A percentile compares a stretch with the other conserved stretches of the same genome.
These are phyloP conservation scores for Silene latifolia DNA, from an alignment of 148 eudicot species.

Conservation along the genomic window DNA sequence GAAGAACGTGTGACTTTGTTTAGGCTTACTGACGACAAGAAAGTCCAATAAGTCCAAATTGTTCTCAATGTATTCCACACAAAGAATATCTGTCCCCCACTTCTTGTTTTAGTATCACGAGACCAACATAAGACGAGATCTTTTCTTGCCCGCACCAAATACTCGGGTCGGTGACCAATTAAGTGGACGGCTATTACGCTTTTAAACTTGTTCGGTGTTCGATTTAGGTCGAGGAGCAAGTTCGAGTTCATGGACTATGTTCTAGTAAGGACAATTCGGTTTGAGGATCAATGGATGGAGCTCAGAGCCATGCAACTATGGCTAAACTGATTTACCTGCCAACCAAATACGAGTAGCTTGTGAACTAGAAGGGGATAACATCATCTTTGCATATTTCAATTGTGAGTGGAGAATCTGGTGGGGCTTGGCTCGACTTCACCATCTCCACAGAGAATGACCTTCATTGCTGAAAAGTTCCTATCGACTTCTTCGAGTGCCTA, in stretches of 20 bases:
- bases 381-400: conserved; percentile 83
- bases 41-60: too few species aligned
- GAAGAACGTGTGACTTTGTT: not conserved
- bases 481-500: conserved; percentile 97
- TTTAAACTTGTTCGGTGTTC: not conserved
- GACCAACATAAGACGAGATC: conserved; percentile 90
- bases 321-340: conserved; percentile 70
- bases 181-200: not conserved
- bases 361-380: conserved; percentile 77
- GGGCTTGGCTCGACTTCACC: conserved; percentile 75
- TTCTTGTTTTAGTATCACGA: too few species aligned
- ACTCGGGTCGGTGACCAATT: conserved; percentile 8
- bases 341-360: conserved; percentile 65
- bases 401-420: conserved; percentile 70
- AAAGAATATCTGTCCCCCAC: too few species aligned
- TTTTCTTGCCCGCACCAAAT: conserved; percentile 71
- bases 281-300: too few species aligned
- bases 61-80: too few species aligned
- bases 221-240: too few species aligned
- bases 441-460: conserved; percentile 84
- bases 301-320: not conserved
- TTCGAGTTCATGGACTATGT: too few species aligned
- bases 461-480: conserved; percentile 72
- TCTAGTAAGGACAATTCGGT: too few species aligned
- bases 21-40: conserved; percentile 75